Evolutionary conservation across 306 rosid species (phyloP), one percentile per base, ranked within the genome.

Genomic region (Ceratonia siliqua): DNA sequence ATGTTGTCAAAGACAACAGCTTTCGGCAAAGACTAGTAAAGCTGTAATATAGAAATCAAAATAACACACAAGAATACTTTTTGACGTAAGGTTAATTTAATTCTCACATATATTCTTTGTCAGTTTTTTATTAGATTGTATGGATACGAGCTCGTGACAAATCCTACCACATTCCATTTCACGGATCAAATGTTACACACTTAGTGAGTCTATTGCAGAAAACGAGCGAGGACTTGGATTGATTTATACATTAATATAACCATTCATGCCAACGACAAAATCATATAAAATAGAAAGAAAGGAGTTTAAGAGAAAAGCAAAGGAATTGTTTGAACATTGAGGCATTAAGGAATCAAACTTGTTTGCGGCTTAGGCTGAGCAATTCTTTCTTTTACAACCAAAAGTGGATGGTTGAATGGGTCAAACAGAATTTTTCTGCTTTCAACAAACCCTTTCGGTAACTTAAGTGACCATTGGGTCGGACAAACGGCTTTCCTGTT

Each of bases 1-100:
- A 46, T 55, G 39, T 57, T 28, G 82, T 70, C 78, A 62, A 63
- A 82, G 20, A 77, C 36, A 21, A 62, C 65, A 73, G 68, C 87
- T 75, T 83, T 79, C 81, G 76, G 82, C 77, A 71, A 42, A 64
- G 50, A 71, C 20, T 20, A 58, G 30, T 62, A 70, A 74, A 75
- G 79, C 43, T 70, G 42, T 35, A 65, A 62, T 69, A 41, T 53
- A 70, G 45, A 74, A 68, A 78, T 45, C 54, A 36, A 54, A 74
- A 22, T 30, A 62, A 35, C 13, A 32, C 46, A 62, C 41, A 61
- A 38, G 53, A 32, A 48, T 58, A 14, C 69, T 64, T 75, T 50
- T 65, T 81, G 55, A 48, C 38, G 6, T 61, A 30, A 59, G 6
- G 43, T 62, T 62, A 49, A 46, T 55, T 53, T 54, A 6, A 61